These are phyloP conservation scores for Metschnikowia bowlesiae DNA, from an alignment of 805 yeast species.

Conservation along the genomic window DNA sequence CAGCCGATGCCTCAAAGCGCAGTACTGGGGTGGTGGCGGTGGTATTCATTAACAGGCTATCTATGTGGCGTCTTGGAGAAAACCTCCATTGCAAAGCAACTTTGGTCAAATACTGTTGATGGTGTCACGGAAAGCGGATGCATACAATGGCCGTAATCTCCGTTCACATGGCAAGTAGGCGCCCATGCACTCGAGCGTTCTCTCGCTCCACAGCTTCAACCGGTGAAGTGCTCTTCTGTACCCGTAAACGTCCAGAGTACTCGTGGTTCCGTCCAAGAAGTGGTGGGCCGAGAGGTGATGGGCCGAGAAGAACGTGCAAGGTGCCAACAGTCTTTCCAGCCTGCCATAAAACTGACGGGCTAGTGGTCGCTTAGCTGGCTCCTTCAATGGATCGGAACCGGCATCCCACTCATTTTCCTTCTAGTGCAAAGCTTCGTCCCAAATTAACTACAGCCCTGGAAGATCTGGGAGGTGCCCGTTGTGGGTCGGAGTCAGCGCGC, in stretches of 20 bases:
- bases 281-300: constrained; percentile 40
- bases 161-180: constrained; percentile 48
- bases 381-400: constrained; percentile 52
- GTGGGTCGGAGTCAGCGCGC: constrained; percentile 47
- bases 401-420: constrained; percentile 47
- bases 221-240: constrained; percentile 31
- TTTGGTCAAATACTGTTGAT: constrained; percentile 22
- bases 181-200: constrained; percentile 43
- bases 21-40: constrained; percentile 27
- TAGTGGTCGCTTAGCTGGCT: constrained; percentile 46
- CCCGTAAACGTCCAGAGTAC: constrained; percentile 38
- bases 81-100: too few relatives aligned
- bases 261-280: constrained; percentile 48
- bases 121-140: constrained; percentile 34
- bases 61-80: too few relatives aligned
- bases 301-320: constrained; percentile 26
- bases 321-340: constrained; percentile 24
- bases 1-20: constrained; percentile 44
- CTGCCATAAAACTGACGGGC: constrained; percentile 37
- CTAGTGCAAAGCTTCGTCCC: constrained; percentile 45
- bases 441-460: constrained; percentile 45
- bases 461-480: constrained; percentile 47
- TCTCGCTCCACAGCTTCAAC: constrained; percentile 34
- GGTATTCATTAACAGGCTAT: too few relatives aligned
- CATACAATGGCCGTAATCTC: constrained; percentile 52